Conservation (phyloP, 441 rosid species). For the Gossypium schwendimanii region DNA sequence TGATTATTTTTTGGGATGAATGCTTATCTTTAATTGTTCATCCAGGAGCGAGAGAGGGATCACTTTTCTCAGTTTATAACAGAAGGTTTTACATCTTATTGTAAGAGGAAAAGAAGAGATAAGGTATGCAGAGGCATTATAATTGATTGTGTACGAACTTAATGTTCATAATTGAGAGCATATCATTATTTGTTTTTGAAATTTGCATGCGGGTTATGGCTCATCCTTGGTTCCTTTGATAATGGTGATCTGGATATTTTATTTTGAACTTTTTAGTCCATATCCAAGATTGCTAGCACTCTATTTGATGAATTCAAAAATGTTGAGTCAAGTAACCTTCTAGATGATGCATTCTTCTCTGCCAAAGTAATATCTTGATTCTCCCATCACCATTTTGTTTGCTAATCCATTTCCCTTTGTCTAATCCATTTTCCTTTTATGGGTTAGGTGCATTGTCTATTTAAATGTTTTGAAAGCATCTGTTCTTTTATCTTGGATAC, state of each 20-base stretch:
- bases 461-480: background rate
- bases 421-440: background rate
- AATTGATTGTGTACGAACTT: background rate
- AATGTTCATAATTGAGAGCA: background rate
- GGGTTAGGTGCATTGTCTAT: background rate
- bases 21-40: background rate
- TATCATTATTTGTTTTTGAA: background rate
- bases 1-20: background rate
- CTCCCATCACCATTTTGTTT: background rate
- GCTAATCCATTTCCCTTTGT: too few relatives aligned
- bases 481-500: conserved; percentile 13
- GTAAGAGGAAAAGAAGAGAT: conserved; percentile 96
- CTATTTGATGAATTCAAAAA: background rate
- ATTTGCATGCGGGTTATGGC: background rate
- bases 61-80: conserved; percentile 95
- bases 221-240: background rate
- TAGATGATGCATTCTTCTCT: background rate
- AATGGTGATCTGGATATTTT: background rate
- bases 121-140: conserved; percentile 43
- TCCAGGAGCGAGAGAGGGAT: conserved; percentile 87
- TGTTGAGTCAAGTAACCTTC: background rate
- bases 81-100: conserved; percentile 84
- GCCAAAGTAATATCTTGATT: background rate
- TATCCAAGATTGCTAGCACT: background rate
- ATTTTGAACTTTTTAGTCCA: background rate